Evolutionary conservation across 495 filamentous ascomycete species (phyloP).

Genomic region (Trichoderma reesei): DNA sequence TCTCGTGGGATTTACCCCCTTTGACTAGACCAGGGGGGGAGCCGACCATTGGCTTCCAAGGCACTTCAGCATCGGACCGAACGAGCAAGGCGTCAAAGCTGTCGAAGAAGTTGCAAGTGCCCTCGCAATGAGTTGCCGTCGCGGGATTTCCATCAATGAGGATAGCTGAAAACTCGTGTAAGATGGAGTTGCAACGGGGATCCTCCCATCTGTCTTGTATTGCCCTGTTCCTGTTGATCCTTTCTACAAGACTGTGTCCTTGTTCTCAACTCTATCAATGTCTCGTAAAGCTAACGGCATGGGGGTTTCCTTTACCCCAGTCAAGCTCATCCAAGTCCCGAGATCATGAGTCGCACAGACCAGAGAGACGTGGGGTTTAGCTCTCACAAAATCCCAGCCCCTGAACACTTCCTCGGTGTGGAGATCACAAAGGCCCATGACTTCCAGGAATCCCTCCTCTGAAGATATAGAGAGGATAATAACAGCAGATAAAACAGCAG

Average conservation of each 20-base stretch:
- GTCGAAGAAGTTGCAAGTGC: not conserved
- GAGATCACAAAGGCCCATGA: too few species aligned
- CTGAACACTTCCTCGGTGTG: too few species aligned
- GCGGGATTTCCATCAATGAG: not conserved
- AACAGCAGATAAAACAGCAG: too few species aligned
- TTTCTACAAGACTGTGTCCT: not conserved
- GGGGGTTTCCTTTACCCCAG: not conserved
- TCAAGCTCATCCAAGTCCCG: not conserved
- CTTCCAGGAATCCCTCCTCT: too few species aligned
- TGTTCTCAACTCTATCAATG: not conserved
- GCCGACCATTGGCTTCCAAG: not conserved
- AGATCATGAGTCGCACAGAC: not conserved
- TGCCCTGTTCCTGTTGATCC: not conserved
- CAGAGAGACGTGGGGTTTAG: not conserved
- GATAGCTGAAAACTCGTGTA: not conserved
- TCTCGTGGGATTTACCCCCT: not conserved
- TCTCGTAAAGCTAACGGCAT: too few species aligned
- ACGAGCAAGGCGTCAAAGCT: not conserved
- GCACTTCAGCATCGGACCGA: constrained; percentile 1
- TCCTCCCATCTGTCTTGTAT: not conserved
- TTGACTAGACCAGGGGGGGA: not conserved
- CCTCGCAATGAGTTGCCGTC: not conserved
- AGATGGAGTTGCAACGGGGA: not conserved
- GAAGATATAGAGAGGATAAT: too few species aligned
- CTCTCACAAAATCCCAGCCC: too few species aligned